phyloP scores from a whole-genome alignment of 805 yeast species.

The Metschnikowia gruessii region DNA sequence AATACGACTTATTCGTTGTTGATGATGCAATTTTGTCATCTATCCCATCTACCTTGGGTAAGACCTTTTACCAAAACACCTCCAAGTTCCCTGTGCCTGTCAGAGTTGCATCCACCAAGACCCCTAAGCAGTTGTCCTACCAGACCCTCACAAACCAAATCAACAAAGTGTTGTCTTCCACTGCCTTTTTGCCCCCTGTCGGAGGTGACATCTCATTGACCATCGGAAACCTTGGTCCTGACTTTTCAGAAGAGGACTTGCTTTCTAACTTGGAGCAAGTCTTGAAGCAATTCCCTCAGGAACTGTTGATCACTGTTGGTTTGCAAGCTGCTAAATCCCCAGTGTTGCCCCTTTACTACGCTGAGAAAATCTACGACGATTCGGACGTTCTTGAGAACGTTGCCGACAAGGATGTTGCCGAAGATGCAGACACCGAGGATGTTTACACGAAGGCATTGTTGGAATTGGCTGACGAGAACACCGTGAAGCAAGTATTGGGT shows the following conservation, averaged over 20 bases:
- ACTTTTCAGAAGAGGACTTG: slow-evolving; percentile 47
- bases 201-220: slow-evolving; percentile 65
- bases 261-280: slow-evolving; percentile 60
- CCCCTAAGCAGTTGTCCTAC: slow-evolving; percentile 43
- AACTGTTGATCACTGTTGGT: slow-evolving; percentile 53
- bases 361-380: slow-evolving; percentile 52
- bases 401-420: slow-evolving; percentile 28
- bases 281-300: slow-evolving; percentile 43
- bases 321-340: slow-evolving; percentile 74
- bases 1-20: slow-evolving; percentile 74
- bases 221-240: slow-evolving; percentile 52
- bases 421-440: slow-evolving; percentile 20
- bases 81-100: slow-evolving; percentile 68
- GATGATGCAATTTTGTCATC: slow-evolving; percentile 80
- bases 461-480: slow-evolving; percentile 77
- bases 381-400: slow-evolving; percentile 39
- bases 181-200: slow-evolving; percentile 66
- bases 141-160: slow-evolving; percentile 57
- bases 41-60: slow-evolving; percentile 82
- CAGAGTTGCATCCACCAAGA: slow-evolving; percentile 36
- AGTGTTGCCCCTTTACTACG: slow-evolving; percentile 75
- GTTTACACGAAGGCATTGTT: slow-evolving; percentile 57
- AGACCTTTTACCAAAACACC: slow-evolving; percentile 59
- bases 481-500: slow-evolving; percentile 61
- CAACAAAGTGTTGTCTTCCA: slow-evolving; percentile 52